Evolutionary conservation across 345 rosid genomes (phyloP), one percentile per base, ranked within the genome.

Genomic region (Reutealis trisperma): DNA sequence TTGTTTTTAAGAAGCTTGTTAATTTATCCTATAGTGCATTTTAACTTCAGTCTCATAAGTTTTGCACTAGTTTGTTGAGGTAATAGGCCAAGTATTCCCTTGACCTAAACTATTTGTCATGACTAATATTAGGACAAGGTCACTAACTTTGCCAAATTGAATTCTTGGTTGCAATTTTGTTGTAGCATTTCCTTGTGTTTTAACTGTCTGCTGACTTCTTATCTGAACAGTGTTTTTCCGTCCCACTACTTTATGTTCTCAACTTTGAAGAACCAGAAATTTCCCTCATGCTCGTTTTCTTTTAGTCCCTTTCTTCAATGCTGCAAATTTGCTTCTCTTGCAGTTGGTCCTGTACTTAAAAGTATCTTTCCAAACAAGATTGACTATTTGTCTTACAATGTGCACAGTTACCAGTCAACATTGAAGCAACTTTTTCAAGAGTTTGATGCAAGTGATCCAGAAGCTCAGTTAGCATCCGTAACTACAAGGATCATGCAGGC

Each of bases 401-500:
- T 58, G 45, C 61, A 62, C 90, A 96, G 98, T 83, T 96, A 93
- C 72, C 94, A 90, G 73, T 77, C 94, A 41, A 96, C 97, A 6
- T 73, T 93, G 80, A 90, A 86, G 84, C 97, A 88, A 82, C 97
- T 96, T 42, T 93, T 96, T 79, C 89, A 89, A 80, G 98, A 95
- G 85, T 87, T 88, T 65, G 91, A 87, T 45, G 78, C 85, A 41
- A 80, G 77, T 63, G 88, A 92, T 77, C 89, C 96, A 4, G 93
- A 90, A 32, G 51, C 79, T 7, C 92, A 92, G 74, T 87, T 94
- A 68, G 91, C 87, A 78, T 32, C 80, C 59, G 85, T 94, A 42
- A 96, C 99, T 37, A 91, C 90, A 49, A 90, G 90, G 77, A 96
- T 96, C 63, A 90, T 96, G 94, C 91, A 87, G 66, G 98, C 95